Conservation (phyloP, 2,329 filamentous ascomycete genomes). For the Claviceps sp. region DNA sequence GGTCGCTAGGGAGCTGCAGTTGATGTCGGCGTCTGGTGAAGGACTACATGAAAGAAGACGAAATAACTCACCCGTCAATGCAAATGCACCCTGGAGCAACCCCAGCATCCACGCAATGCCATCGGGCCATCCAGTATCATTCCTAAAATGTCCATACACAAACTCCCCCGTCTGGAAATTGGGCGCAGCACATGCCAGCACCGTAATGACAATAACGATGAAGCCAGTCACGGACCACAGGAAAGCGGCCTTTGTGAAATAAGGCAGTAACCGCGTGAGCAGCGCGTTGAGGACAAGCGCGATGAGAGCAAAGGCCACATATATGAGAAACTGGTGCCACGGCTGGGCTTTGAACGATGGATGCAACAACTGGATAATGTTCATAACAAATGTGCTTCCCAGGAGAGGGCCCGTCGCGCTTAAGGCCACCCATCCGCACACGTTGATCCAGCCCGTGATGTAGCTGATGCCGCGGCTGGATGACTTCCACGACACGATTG, state of each 20-base stretch:
- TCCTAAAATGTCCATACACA: conserved; percentile 56
- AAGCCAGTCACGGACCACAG: conserved; percentile 60
- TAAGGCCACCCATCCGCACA: conserved; percentile 58
- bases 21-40: too few relatives aligned
- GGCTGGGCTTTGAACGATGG: conserved; percentile 40
- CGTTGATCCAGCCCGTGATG: conserved; percentile 61
- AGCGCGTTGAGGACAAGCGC: conserved; percentile 55
- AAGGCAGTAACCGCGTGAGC: conserved; percentile 40
- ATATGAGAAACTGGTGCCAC: conserved; percentile 65
- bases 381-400: conserved; percentile 52
- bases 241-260: conserved; percentile 55
- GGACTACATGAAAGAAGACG: not conserved
- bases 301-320: conserved; percentile 47
- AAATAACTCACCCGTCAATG: conserved; percentile 23
- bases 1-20: not conserved
- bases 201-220: conserved; percentile 54
- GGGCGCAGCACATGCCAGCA: conserved; percentile 52
- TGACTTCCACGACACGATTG: conserved; percentile 44
- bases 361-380: conserved; percentile 49
- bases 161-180: conserved; percentile 50
- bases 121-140: conserved; percentile 56
- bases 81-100: conserved; percentile 37
- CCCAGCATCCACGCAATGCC: conserved; percentile 47
- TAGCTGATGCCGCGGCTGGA: conserved; percentile 53
- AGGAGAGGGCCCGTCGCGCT: conserved; percentile 56